Evolutionary conservation across 352 stramenopile species (phyloP), one percentile per base, ranked within the genome.

Genomic region (Thalassiosira tumida): DNA sequence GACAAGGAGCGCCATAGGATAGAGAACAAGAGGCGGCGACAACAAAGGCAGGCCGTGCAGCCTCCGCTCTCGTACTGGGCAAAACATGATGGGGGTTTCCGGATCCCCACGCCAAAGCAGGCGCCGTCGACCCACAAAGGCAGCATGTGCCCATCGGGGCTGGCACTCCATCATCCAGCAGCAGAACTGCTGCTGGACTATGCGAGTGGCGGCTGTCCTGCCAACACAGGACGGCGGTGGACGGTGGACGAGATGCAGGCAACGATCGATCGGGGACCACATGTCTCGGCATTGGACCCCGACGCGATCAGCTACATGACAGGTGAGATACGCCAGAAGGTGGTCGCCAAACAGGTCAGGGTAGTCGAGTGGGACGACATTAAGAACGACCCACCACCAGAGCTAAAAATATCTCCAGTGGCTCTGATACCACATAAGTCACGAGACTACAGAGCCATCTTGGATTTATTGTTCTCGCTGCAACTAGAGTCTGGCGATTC

Each of bases 391-490:
- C 74, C 31, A 26, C 50, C 50, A 4, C 43, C 41, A 67, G 13
- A 64, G 47, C n/a, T 81, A 26, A 81, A 81, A 31, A 81, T 70
- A 38, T 81, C 43, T 14, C 74, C 74, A 26, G 31, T 81, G 26
- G 74, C 74, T 6, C 24, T 64, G n/a, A 40, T 81, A 21, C 74
- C 74, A 26, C 74, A 81, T 29, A 70, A 81, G 31, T 73, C 64
- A 40, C 26, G 64, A 24, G 31, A 5, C 4, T 73, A n/a, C 31
- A 73, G 64, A 24, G 64, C 64, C 26, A 73, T 73, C 10, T 69
- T 69, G 59, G 59, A 69, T 33, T 24, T 69, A 5, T 69, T 24
- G 5, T 69, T 69, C n/a, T 69, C 59, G 15, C 59, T 69, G n/a
- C 59, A 31, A 69, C 59, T 69, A 5, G 59, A 69, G n/a, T 33